Base-by-base conservation (phyloP, 208 protist genomes). In the Wallacemonas sp. region DNA sequence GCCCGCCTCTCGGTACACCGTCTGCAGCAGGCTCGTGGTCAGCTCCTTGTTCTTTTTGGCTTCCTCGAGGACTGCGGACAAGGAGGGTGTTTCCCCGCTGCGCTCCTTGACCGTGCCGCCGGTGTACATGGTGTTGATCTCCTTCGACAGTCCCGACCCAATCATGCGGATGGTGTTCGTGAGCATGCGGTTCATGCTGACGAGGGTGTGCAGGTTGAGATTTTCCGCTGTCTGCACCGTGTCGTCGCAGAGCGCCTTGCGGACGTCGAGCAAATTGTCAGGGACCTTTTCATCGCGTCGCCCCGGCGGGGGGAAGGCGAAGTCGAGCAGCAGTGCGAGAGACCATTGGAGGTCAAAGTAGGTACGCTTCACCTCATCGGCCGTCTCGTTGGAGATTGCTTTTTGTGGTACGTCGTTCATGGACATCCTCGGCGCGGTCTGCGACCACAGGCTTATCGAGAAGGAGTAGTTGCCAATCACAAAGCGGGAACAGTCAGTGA, bases 291-390 rank as follows among this genome's bases (percentile, higher is more conserved):
- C 61, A 33, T 46, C 57, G 16, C 56, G 38, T 2, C 47, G 29
- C 6, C 68, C 46, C 39, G 62, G 62, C 9, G 60, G 61, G 2
- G 78, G 82, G 48, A 92, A 85, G 1, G 70, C 73, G 56, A 92
- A 87, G 64, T 85, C 80, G 63, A 89, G 85, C 23, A 87, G 68
- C 30, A 78, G 62, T 2, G 80, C 78, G 14, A 92, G 34, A 6
- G 82, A 69, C 86, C 86, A 92, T 52, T 92, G 82, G 32, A 89
- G 76, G 29, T 80, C 82, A 72, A 83, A 84, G 68, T 80, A 73
- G 44, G 65, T 73, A n/a, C 69, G 65, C 52, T 76, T 58, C 73
- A 87, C 43, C 34, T 78, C 74, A 26, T 55, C 60, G 62, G 74
- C 30, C 36, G 68, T 69, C 26, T 83, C 63, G 6, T 72, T 68